These are phyloP conservation scores for Coffea eugenioides DNA, from an alignment of 257 asterid species.

Conservation along the genomic window DNA sequence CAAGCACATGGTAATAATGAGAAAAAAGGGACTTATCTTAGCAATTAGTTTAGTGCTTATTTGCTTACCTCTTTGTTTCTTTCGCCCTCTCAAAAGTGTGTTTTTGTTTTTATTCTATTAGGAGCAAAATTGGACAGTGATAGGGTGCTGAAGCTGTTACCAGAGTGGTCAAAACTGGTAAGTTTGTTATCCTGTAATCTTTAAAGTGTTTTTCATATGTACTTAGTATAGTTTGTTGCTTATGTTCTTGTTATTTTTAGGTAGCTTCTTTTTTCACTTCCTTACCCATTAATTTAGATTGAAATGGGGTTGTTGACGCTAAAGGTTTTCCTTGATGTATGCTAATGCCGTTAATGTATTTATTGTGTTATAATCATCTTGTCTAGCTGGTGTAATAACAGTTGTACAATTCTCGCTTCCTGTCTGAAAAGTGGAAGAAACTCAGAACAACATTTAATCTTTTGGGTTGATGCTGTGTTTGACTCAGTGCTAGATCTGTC, in stretches of 20 bases:
- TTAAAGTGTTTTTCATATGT: conserved; percentile 6
- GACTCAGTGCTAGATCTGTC: neutral
- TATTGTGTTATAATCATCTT: neutral
- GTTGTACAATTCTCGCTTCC: neutral
- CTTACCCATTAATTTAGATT: neutral
- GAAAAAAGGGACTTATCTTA: neutral
- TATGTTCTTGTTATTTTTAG: neutral
- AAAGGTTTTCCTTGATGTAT: conserved; percentile 1
- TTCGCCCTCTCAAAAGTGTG: neutral
- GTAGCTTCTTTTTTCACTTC: neutral
- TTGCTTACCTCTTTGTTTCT: neutral
- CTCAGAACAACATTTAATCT: neutral
- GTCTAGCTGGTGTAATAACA: neutral
- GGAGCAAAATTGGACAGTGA: conserved; percentile 56
- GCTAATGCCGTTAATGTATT: neutral
- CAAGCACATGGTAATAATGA: neutral
- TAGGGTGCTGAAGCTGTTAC: conserved; percentile 62
- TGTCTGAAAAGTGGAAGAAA: neutral
- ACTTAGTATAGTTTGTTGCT: neutral
- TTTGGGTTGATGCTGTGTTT: neutral
- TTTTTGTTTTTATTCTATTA: conserved; percentile 14
- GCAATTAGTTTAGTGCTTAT: neutral
- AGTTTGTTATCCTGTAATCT: conserved; percentile 19
- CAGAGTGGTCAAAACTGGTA: conserved; percentile 80
- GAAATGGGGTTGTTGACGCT: conserved; percentile 1